Evolutionary conservation across 75 land plant genomes (phyloP).

Genomic region (Selaginella tamariscina): DNA sequence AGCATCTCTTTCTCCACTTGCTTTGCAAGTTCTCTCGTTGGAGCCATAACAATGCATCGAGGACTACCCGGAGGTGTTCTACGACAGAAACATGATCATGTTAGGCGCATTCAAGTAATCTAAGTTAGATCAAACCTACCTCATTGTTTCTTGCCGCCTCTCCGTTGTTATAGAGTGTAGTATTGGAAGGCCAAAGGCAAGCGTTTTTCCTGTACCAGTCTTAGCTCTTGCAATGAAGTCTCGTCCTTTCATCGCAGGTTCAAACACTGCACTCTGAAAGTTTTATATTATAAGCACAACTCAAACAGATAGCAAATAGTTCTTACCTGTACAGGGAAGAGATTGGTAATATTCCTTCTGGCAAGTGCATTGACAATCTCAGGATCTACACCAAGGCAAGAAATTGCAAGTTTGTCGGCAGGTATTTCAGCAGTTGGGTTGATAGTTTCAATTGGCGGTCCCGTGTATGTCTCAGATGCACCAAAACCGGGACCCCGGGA

Average conservation of each 20-base stretch:
- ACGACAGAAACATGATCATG: background rate
- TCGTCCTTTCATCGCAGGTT: slow-evolving; percentile 26
- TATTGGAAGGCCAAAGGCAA: background rate
- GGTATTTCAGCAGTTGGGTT: background rate
- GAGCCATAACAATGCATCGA: slow-evolving; percentile 68
- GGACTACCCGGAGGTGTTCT: slow-evolving; percentile 19
- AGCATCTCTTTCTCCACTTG: slow-evolving; percentile 93
- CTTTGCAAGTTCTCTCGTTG: slow-evolving; percentile 87
- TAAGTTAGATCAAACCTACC: background rate
- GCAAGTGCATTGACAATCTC: slow-evolving; percentile 53
- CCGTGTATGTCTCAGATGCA: background rate
- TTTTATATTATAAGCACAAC: background rate
- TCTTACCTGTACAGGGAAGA: slow-evolving; percentile 85
- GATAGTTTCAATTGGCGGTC: background rate
- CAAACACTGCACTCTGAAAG: slow-evolving; percentile 28
- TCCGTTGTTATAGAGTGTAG: background rate
- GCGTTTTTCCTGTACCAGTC: background rate
- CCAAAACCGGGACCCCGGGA: background rate
- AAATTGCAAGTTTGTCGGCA: slow-evolving; percentile 40
- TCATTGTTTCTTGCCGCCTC: background rate
- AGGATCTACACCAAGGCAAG: slow-evolving; percentile 49
- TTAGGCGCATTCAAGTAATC: background rate
- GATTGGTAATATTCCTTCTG: slow-evolving; percentile 43
- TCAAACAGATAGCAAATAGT: background rate
- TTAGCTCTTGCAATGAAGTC: slow-evolving; percentile 35